These are phyloP conservation scores for Lathyrus tuberosus DNA, from an alignment of 306 rosid species.

Conservation along the genomic window DNA sequence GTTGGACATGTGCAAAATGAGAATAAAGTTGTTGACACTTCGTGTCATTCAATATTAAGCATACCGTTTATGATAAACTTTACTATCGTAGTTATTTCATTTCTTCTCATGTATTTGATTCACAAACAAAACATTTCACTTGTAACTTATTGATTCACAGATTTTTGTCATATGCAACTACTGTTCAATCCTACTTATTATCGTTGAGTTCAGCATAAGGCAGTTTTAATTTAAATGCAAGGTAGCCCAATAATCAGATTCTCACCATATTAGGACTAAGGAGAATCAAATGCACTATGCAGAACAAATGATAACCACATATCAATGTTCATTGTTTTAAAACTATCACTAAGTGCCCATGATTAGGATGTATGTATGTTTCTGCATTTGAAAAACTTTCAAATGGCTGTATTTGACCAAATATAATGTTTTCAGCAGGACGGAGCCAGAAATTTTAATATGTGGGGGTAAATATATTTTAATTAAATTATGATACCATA, in stretches of 20 bases:
- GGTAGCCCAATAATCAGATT: neutral
- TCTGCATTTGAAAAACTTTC: too few species aligned
- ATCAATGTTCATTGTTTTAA: neutral
- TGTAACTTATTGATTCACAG: slow-evolving; percentile 15
- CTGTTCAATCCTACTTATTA: neutral
- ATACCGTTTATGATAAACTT: neutral
- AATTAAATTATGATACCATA: too few species aligned
- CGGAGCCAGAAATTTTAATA: too few species aligned
- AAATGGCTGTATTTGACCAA: too few species aligned
- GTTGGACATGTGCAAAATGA: neutral
- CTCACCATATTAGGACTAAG: neutral
- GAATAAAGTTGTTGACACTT: neutral
- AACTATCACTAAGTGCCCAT: neutral
- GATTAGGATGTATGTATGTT: neutral
- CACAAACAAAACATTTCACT: neutral
- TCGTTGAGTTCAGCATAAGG: neutral
- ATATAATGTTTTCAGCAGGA: too few species aligned
- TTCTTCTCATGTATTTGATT: slow-evolving; percentile 28
- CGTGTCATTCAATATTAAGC: slow-evolving; percentile 1
- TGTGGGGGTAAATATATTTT: too few species aligned
- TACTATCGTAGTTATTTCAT: slow-evolving; percentile 2
- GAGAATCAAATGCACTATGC: neutral
- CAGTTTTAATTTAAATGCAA: neutral
- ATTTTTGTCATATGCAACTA: neutral
- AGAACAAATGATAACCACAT: neutral